A percentile compares a stretch with the other conserved stretches of the same genome.
phyloP scores from a whole-genome alignment of 306 rosid genomes.

The Cucumis sativus region DNA sequence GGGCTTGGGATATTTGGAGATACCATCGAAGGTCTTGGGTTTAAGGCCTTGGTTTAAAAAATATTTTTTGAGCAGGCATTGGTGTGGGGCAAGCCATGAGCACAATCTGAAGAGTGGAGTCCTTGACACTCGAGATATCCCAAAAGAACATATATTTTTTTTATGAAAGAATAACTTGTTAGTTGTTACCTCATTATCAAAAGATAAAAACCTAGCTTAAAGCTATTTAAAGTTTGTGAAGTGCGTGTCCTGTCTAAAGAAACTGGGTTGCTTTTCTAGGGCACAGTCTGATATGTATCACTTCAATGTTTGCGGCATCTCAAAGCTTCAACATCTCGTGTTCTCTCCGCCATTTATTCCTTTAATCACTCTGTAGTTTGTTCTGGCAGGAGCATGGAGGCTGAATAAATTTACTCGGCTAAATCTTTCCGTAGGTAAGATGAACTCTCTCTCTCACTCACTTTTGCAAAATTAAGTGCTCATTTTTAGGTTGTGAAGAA shows the following conservation, averaged over 20 bases:
- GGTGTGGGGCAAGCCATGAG: not conserved
- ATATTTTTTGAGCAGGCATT: not conserved
- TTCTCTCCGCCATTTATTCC: not conserved
- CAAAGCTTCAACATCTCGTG: not conserved
- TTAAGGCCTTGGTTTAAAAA: not conserved
- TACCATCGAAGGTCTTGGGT: not conserved
- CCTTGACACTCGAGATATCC: not conserved
- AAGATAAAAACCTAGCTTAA: not conserved
- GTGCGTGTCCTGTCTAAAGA: not conserved
- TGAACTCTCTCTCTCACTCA: slow-evolving; percentile 12
- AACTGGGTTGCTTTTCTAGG: not conserved
- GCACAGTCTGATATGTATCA: not conserved
- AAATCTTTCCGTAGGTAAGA: slow-evolving; percentile 35
- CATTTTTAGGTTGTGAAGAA: not conserved
- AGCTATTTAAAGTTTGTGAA: not conserved
- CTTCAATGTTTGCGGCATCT: not conserved
- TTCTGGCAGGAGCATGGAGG: slow-evolving; percentile 52
- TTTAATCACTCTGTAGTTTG: slow-evolving; percentile 8
- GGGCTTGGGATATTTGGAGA: not conserved
- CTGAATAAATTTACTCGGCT: slow-evolving; percentile 21
- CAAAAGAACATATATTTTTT: not conserved
- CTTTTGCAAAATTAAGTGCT: not conserved
- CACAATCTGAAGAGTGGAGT: not conserved
- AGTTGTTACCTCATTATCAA: not conserved
- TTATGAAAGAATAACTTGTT: not conserved